Base-by-base conservation (phyloP, 2,329 filamentous ascomycete genomes). In the Penicillium sp. region DNA sequence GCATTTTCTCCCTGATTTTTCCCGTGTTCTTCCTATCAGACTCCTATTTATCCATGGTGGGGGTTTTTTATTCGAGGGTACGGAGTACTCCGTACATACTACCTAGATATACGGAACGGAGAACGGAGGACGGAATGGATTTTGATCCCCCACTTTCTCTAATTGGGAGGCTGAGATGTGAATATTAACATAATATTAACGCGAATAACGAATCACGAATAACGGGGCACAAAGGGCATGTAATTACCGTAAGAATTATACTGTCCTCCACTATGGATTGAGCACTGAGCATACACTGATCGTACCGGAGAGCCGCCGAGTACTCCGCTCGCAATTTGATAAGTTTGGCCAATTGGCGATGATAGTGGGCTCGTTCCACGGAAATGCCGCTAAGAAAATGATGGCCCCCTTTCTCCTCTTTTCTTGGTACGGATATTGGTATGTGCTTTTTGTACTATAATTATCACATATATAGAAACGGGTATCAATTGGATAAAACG, bases 251-350 rank as follows among this genome's bases (percentile, higher is more conserved):
- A 36, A 25, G 33, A 9, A 38, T 36, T 10, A 51, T 19, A 43
- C 50, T 23, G 19, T 16, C 43, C 10, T 53, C 29, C 34, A 40
- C 33, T 36, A 52, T 45, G 33, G 16, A 25, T 16, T 47, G 36
- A 49, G 44, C 44, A 54, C 9, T 31, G 51, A 27, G 13, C 36
- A 38, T 38, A 46, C 31, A 25, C 7, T 27, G 39, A 31, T 56
- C 38, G 5, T 53, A 61, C 60, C 61, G 61, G 62, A 65, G 61
- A 63, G 59, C 59, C 59, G 61, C 62, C 62, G 61, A 62, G 43
- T 49, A 25, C 53, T 62, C 59, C 60, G 60, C 55, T 60, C 45
- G 44, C 21, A 46, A 52, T 52, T 25, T 39, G 39, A 53, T 33
- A 21, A 16, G 33, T 34, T 29, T 25, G 47, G 38, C 57, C 43